A percentile compares a stretch with the other conserved stretches of the same genome.
Evolutionary conservation across 495 filamentous ascomycete genomes (phyloP).

Genomic region (Penicillium samsonianum): DNA sequence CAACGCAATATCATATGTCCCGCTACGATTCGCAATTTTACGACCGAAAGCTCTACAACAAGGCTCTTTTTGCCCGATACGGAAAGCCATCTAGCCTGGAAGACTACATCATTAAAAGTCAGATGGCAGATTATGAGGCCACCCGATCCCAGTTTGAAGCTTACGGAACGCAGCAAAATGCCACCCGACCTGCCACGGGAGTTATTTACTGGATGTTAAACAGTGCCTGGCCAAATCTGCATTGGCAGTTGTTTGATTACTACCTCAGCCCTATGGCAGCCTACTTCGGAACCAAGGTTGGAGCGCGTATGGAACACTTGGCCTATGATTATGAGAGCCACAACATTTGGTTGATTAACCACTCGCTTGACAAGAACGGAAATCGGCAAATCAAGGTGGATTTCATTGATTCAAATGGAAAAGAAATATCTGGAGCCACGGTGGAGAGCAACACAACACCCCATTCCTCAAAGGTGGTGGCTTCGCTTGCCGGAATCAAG

Average conservation of each 20-base stretch:
- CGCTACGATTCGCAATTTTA: conserved; percentile 54
- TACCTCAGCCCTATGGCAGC: conserved; percentile 59
- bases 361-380: conserved; percentile 43
- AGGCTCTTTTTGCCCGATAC: conserved; percentile 53
- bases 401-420: conserved; percentile 50
- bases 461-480: conserved; percentile 30
- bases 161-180: conserved; percentile 53
- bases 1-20: conserved; percentile 60
- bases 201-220: conserved; percentile 72
- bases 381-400: conserved; percentile 49
- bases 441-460: conserved; percentile 24
- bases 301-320: conserved; percentile 54
- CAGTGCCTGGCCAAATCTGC: conserved; percentile 63
- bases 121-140: conserved; percentile 66
- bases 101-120: conserved; percentile 56
- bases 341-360: conserved; percentile 58
- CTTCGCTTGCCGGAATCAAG: conserved; percentile 29
- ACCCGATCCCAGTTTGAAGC: conserved; percentile 62
- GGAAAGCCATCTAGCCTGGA: conserved; percentile 53
- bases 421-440: conserved; percentile 30
- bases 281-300: conserved; percentile 61
- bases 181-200: conserved; percentile 56
- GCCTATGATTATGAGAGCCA: conserved; percentile 53
- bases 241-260: conserved; percentile 69
- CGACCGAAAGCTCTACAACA: conserved; percentile 58